phyloP scores from a whole-genome alignment of 495 filamentous ascomycete species.

The Podospora didyma region DNA sequence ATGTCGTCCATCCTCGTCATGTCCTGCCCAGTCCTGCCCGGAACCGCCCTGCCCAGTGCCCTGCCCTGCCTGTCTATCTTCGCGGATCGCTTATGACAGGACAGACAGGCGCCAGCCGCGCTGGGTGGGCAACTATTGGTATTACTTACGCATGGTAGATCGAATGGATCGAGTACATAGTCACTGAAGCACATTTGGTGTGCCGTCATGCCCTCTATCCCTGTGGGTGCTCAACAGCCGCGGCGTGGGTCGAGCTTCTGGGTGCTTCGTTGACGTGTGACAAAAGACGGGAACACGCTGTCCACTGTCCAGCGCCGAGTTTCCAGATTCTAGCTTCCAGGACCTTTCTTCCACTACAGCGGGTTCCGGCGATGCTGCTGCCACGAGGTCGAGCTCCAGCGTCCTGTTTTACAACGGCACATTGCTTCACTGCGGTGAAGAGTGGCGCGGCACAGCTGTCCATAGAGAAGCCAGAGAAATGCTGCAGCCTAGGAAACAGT shows the following conservation, averaged over 20 bases:
- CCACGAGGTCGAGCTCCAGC: conserved; percentile 3
- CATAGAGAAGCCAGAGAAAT: conserved; percentile 20
- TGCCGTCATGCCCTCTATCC: background rate
- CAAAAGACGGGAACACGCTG: background rate
- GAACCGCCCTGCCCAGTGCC: background rate
- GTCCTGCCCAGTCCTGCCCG: no score
- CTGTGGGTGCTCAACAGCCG: conserved; percentile 2
- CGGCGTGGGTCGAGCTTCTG: background rate
- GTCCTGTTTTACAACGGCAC: conserved; percentile 17
- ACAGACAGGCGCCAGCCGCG: background rate
- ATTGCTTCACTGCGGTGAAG: conserved; percentile 9
- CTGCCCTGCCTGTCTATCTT: background rate
- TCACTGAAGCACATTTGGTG: background rate
- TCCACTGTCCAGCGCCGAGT: no score
- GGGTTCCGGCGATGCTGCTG: conserved; percentile 12
- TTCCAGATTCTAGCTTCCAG: no score
- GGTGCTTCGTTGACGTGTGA: background rate
- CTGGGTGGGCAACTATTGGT: background rate
- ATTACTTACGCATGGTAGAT: conserved; percentile 4
- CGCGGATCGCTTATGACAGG: conserved; percentile 1
- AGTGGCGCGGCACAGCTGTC: conserved; percentile 24
- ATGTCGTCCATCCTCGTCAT: no score
- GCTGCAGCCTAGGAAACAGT: conserved; percentile 24
- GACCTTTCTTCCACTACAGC: no score
- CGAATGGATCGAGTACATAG: background rate